Percentiles rank a stretch among this genome's conserved stretches.
phyloP scores from a whole-genome alignment of 2,329 filamentous ascomycete species.

The Diaporthe capsici region DNA sequence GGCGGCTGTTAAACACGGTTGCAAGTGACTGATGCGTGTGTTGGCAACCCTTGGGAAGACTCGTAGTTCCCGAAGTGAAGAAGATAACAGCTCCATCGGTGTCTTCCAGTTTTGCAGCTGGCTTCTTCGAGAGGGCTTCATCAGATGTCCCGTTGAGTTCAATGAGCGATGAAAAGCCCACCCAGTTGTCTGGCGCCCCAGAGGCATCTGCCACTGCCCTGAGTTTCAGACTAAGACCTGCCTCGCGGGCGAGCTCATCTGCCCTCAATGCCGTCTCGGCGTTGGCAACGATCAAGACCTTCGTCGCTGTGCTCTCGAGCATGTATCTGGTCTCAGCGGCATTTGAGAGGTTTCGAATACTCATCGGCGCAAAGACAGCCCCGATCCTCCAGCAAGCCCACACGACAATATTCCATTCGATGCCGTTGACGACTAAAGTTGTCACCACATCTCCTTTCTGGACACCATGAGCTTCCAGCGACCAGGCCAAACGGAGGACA shows the following conservation, averaged over 20 bases:
- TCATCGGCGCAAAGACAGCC: conserved; percentile 1
- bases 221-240: conserved; percentile 2
- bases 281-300: neutral
- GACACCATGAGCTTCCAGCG: conserved; percentile 5
- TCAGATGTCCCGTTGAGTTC: neutral
- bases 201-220: neutral
- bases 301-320: neutral
- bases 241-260: neutral
- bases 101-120: neutral
- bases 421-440: neutral
- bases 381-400: conserved; percentile 25
- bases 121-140: neutral
- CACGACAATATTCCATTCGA: neutral
- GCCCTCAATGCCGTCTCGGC: neutral
- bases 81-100: neutral
- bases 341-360: neutral
- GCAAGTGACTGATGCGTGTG: neutral
- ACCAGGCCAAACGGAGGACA: neutral
- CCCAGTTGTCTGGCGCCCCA: neutral
- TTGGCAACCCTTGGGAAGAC: conserved; percentile 16
- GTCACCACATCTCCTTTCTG: conserved; percentile 7
- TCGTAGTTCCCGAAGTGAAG: conserved; percentile 6
- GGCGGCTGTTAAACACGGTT: neutral
- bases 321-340: conserved; percentile 1
- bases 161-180: neutral